Conservation (phyloP, 1,139 yeast genomes). For the Citeromyces siamensis region DNA sequence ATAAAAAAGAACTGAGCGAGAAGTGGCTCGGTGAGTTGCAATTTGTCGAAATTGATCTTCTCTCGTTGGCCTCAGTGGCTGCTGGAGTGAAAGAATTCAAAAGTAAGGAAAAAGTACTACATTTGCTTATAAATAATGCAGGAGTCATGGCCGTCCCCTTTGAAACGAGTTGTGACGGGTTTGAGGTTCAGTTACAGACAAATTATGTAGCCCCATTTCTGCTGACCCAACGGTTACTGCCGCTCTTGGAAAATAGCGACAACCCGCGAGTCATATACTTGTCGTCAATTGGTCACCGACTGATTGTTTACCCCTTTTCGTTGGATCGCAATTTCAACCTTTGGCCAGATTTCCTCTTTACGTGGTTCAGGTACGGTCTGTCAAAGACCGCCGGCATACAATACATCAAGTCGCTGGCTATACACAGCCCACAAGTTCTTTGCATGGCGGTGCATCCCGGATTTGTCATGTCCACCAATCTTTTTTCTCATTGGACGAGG, state of each 20-base stretch:
- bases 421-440: constrained; percentile 52
- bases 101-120: constrained; percentile 36
- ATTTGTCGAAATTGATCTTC: constrained; percentile 50
- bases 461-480: constrained; percentile 65
- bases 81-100: constrained; percentile 38
- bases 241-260: constrained; percentile 28
- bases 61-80: constrained; percentile 44
- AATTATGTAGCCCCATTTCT: constrained; percentile 70
- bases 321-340: constrained; percentile 41
- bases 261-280: constrained; percentile 52
- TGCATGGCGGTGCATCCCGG: constrained; percentile 79
- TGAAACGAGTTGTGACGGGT: constrained; percentile 44
- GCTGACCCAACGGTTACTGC: constrained; percentile 49
- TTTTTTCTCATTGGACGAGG: constrained; percentile 65
- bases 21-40: constrained; percentile 43
- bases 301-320: constrained; percentile 37
- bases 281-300: constrained; percentile 58
- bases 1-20: constrained; percentile 11
- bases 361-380: constrained; percentile 71
- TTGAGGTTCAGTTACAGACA: constrained; percentile 73
- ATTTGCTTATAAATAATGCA: constrained; percentile 66
- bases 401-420: constrained; percentile 50
- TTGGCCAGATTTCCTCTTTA: constrained; percentile 53
- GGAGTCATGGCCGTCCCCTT: constrained; percentile 74
- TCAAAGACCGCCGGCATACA: constrained; percentile 79